Evolutionary conservation across 805 yeast species (phyloP).

Genomic region (Diddensiella santjacobensis): DNA sequence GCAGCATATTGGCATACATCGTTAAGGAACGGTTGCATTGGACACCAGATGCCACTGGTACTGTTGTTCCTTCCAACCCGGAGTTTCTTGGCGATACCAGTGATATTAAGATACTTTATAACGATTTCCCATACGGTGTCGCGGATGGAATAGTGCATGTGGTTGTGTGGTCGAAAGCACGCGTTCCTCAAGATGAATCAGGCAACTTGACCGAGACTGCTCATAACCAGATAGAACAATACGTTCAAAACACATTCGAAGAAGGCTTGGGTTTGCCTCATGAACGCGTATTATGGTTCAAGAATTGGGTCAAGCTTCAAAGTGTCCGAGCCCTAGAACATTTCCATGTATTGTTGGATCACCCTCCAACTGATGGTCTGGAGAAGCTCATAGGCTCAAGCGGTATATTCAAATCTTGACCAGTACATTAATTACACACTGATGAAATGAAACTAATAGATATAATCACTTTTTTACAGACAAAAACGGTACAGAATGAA

Average conservation of each 20-base stretch:
- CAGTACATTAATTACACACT: too few species aligned
- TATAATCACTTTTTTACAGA: too few species aligned
- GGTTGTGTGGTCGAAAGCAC: slow-evolving; percentile 53
- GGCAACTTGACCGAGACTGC: slow-evolving; percentile 44
- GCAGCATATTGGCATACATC: slow-evolving; percentile 20
- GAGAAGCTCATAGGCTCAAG: slow-evolving; percentile 17
- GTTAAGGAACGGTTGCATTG: slow-evolving; percentile 20
- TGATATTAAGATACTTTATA: slow-evolving; percentile 46
- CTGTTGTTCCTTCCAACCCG: slow-evolving; percentile 13
- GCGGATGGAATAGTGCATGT: slow-evolving; percentile 46
- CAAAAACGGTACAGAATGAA: too few species aligned
- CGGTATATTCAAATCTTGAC: background rate
- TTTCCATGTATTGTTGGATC: slow-evolving; percentile 47
- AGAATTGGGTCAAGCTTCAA: slow-evolving; percentile 54
- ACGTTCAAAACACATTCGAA: slow-evolving; percentile 42
- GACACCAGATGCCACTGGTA: slow-evolving; percentile 11
- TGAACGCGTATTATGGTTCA: slow-evolving; percentile 50
- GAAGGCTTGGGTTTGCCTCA: slow-evolving; percentile 35
- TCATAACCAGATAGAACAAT: slow-evolving; percentile 37
- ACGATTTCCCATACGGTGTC: slow-evolving; percentile 56
- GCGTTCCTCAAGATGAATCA: slow-evolving; percentile 39
- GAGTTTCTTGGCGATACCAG: slow-evolving; percentile 15
- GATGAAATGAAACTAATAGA: too few species aligned
- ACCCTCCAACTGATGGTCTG: slow-evolving; percentile 24
- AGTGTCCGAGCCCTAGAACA: slow-evolving; percentile 55